These are phyloP conservation scores for Aspergillus affinis DNA, from an alignment of 495 filamentous ascomycete genomes.

Conservation along the genomic window DNA sequence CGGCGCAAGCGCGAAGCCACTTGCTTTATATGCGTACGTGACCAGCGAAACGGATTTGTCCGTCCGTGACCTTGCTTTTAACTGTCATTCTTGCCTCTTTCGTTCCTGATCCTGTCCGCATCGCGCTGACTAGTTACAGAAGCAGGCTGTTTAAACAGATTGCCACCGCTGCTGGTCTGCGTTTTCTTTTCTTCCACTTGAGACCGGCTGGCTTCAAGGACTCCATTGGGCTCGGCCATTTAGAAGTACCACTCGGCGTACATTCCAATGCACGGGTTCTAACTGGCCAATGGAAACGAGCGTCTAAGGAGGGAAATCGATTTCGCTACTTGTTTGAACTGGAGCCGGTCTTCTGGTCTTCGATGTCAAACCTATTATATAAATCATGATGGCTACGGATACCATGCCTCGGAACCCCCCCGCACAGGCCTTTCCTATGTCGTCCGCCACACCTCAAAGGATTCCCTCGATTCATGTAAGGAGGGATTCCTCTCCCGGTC, in stretches of 20 bases:
- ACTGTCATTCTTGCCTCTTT: not conserved
- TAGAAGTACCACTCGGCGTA: not conserved
- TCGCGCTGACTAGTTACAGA: not conserved
- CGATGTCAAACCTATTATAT: not conserved
- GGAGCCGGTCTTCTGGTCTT: not conserved
- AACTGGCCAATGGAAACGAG: not conserved
- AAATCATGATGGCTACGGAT: constrained; percentile 31
- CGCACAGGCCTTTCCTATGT: constrained; percentile 58
- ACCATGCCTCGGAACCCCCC: constrained; percentile 21
- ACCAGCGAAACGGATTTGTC: not conserved
- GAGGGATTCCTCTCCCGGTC: constrained; percentile 60
- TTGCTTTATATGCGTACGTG: not conserved
- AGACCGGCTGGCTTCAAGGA: not conserved
- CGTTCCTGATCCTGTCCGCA: not conserved
- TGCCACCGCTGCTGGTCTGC: constrained; percentile 4
- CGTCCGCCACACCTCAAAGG: constrained; percentile 64
- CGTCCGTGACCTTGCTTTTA: not conserved
- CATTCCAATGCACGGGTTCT: not conserved
- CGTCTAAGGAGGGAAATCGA: not conserved
- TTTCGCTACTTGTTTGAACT: not conserved
- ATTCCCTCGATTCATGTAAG: constrained; percentile 56
- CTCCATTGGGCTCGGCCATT: not conserved
- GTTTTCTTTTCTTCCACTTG: not conserved
- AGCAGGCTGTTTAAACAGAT: not conserved
- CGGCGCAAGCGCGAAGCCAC: not conserved